phyloP scores from a whole-genome alignment of 1,284 basidiomycete genomes.

The Meira miltonrushii region DNA sequence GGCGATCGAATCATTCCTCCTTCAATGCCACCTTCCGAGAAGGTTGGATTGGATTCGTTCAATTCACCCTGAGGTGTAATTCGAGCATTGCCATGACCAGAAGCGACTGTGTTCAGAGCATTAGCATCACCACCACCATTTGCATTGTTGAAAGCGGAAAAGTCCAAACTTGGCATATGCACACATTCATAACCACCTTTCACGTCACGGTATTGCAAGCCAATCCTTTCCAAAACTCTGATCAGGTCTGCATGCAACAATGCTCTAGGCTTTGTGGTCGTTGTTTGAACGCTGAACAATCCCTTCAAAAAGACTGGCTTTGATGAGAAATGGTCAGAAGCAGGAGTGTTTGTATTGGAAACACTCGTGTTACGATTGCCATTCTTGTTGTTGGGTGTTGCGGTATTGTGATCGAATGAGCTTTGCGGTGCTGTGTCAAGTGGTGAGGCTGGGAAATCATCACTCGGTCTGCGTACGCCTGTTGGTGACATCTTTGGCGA shows the following conservation, averaged over 20 bases:
- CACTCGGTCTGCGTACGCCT: background rate
- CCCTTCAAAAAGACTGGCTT: slow-evolving; percentile 54
- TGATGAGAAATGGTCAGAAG: slow-evolving; percentile 8
- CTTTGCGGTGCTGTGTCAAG: slow-evolving; percentile 3
- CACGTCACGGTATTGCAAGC: slow-evolving; percentile 85
- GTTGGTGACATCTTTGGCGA: no score
- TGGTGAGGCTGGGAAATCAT: background rate
- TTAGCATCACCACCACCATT: slow-evolving; percentile 56
- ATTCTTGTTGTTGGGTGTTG: background rate
- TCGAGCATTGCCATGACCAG: slow-evolving; percentile 35
- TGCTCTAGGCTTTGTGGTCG: slow-evolving; percentile 78
- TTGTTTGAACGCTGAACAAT: slow-evolving; percentile 71
- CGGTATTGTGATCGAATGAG: background rate
- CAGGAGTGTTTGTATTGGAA: background rate
- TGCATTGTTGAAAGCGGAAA: slow-evolving; percentile 14
- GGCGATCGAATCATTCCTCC: slow-evolving; percentile 10
- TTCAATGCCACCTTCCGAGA: slow-evolving; percentile 12
- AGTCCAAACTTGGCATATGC: slow-evolving; percentile 84
- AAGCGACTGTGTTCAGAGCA: slow-evolving; percentile 7
- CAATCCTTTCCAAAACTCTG: slow-evolving; percentile 83
- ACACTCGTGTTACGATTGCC: background rate
- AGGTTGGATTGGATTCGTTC: background rate
- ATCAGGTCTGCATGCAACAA: slow-evolving; percentile 78
- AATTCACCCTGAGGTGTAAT: slow-evolving; percentile 15
- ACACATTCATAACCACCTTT: slow-evolving; percentile 92